Conservation (phyloP, 805 yeast species). For the Scheffersomyces spartinae region DNA sequence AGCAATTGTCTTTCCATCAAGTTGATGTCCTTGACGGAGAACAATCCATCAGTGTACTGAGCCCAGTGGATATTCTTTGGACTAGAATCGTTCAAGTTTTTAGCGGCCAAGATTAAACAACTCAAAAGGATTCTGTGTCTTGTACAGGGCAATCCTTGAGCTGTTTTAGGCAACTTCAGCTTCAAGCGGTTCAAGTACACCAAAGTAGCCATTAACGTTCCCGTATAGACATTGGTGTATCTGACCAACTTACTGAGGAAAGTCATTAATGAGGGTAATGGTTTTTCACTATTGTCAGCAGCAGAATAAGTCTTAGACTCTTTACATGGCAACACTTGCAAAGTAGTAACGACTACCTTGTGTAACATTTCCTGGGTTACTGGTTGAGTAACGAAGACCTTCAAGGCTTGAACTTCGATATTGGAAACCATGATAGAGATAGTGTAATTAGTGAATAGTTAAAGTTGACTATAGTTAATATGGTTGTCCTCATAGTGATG, state of each 20-base stretch:
- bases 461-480: conserved; percentile 3
- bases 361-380: conserved; percentile 68
- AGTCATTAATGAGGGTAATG: conserved; percentile 60
- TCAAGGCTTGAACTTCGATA: conserved; percentile 40
- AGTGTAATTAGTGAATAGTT: background rate
- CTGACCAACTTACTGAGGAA: conserved; percentile 63
- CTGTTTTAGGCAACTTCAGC: conserved; percentile 52
- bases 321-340: conserved; percentile 57
- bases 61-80: conserved; percentile 78
- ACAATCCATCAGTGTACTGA: conserved; percentile 63
- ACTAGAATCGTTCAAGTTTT: conserved; percentile 66
- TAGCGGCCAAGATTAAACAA: conserved; percentile 61
- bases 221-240: conserved; percentile 71
- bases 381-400: conserved; percentile 49
- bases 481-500: conserved; percentile 1
- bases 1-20: conserved; percentile 73
- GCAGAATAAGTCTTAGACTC: conserved; percentile 13
- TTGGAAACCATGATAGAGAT: conserved; percentile 9
- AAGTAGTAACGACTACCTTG: conserved; percentile 51
- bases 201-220: conserved; percentile 62
- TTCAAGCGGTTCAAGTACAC: conserved; percentile 56
- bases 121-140: conserved; percentile 69
- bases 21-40: conserved; percentile 56
- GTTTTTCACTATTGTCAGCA: conserved; percentile 20
- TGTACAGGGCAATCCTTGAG: conserved; percentile 71